Conservation (phyloP, 495 filamentous ascomycete genomes). For the Cladorrhinum samala region DNA sequence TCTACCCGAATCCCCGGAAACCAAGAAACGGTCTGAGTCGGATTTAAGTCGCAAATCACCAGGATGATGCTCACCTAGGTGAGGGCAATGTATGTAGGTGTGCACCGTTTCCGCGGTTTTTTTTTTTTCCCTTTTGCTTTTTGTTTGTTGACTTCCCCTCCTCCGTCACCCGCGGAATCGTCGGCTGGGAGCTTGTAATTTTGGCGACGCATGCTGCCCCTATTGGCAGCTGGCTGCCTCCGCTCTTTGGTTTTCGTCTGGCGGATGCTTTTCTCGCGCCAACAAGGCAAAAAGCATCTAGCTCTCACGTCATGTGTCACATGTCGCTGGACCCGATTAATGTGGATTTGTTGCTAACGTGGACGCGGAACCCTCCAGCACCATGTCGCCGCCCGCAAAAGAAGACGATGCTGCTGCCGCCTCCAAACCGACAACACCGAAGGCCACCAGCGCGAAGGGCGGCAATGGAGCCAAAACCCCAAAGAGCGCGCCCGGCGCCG, state of each 20-base stretch:
- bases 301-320: constrained; percentile 9
- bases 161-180: constrained; percentile 1
- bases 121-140: constrained; percentile 21
- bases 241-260: not conserved
- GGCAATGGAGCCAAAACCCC: constrained; percentile 25
- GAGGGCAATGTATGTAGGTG: constrained; percentile 5
- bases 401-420: constrained; percentile 16
- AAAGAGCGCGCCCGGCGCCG: constrained; percentile 36
- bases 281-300: constrained; percentile 4
- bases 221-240: constrained; percentile 6
- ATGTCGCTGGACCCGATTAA: constrained; percentile 5
- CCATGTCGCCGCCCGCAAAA: constrained; percentile 26
- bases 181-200: too few relatives aligned
- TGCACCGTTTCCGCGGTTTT: constrained; percentile 11
- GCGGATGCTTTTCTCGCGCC: not conserved
- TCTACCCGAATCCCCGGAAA: not conserved
- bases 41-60: constrained; percentile 6
- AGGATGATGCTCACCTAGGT: constrained; percentile 21
- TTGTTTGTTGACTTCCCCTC: constrained; percentile 23
- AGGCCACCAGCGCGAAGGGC: constrained; percentile 20
- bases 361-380: constrained; percentile 10
- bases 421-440: constrained; percentile 24
- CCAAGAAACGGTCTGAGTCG: not conserved
- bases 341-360: constrained; percentile 16
- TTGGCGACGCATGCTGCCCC: constrained; percentile 7